Percentiles rank a stretch among this genome's conserved stretches.
Evolutionary conservation across 2,329 filamentous ascomycete species (phyloP).

Genomic region (Clonostachys sp.): DNA sequence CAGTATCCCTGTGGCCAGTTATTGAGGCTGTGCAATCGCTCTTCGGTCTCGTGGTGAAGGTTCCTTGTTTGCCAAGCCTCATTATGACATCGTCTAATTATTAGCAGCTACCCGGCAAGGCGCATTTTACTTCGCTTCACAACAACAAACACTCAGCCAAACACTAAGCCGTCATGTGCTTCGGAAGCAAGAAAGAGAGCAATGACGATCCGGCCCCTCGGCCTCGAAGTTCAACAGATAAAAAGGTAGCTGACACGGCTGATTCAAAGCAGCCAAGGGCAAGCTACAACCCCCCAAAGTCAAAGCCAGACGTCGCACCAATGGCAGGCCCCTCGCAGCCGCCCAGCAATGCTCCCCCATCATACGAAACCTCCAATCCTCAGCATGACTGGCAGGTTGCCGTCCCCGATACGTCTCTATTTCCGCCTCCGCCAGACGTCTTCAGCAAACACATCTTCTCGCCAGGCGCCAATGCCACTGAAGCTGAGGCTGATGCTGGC

Average conservation of each 20-base stretch:
- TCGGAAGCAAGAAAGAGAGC: constrained; percentile 36
- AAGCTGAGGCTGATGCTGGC: constrained; percentile 58
- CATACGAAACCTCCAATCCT: constrained; percentile 10
- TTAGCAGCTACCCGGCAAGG: too few species aligned
- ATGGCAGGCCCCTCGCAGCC: not conserved
- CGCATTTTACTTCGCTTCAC: not conserved
- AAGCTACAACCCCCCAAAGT: too few species aligned
- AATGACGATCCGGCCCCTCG: constrained; percentile 32
- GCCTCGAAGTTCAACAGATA: too few species aligned
- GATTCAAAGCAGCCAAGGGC: constrained; percentile 2
- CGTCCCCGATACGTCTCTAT: constrained; percentile 67
- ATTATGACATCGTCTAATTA: too few species aligned
- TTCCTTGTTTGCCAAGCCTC: too few species aligned
- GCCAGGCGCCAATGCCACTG: constrained; percentile 64
- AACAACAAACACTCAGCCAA: not conserved
- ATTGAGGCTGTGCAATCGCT: too few species aligned
- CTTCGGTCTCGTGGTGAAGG: too few species aligned
- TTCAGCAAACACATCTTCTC: constrained; percentile 60
- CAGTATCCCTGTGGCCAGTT: too few species aligned
- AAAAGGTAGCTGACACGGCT: too few species aligned
- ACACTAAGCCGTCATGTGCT: constrained; percentile 34
- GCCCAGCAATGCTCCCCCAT: constrained; percentile 3
- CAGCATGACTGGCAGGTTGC: constrained; percentile 67
- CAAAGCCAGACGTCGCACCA: not conserved
- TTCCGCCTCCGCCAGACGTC: constrained; percentile 69